Percentiles rank a stretch among this genome's conserved stretches.
Conservation (phyloP, 148 eudicot species). For the Silene latifolia region DNA sequence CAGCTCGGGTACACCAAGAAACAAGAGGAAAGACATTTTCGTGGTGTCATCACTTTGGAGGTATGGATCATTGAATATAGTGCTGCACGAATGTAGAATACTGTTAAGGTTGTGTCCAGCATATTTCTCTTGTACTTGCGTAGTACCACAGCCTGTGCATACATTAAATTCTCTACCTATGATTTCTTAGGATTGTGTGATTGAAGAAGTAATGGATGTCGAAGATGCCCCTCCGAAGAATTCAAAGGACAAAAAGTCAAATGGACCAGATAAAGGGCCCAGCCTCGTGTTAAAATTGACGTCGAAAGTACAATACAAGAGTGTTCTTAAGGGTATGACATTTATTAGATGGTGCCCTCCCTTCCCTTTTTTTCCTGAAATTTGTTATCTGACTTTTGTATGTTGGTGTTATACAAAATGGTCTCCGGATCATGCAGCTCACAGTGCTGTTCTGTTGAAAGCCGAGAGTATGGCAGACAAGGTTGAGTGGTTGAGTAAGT, state of each 20-base stretch:
- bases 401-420: constrained; percentile 4
- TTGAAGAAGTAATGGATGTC: constrained; percentile 86
- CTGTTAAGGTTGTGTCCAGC: not conserved
- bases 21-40: constrained; percentile 95
- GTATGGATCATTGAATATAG: constrained; percentile 32
- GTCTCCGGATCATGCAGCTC: constrained; percentile 58
- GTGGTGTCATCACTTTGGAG: constrained; percentile 94
- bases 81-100: not conserved
- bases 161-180: constrained; percentile 1
- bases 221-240: constrained; percentile 82
- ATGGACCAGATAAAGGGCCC: constrained; percentile 72
- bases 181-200: constrained; percentile 63
- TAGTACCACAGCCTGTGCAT: not conserved
- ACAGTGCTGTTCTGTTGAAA: constrained; percentile 84
- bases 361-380: not conserved
- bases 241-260: constrained; percentile 90
- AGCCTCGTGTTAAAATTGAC: constrained; percentile 75
- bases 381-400: constrained; percentile 2
- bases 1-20: constrained; percentile 99
- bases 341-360: not conserved
- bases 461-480: constrained; percentile 88
- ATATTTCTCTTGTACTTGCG: not conserved
- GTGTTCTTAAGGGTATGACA: constrained; percentile 78
- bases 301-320: constrained; percentile 89
- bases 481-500: constrained; percentile 83